phyloP scores from a whole-genome alignment of 2,329 filamentous ascomycete genomes.

The Thelonectria blattea region DNA sequence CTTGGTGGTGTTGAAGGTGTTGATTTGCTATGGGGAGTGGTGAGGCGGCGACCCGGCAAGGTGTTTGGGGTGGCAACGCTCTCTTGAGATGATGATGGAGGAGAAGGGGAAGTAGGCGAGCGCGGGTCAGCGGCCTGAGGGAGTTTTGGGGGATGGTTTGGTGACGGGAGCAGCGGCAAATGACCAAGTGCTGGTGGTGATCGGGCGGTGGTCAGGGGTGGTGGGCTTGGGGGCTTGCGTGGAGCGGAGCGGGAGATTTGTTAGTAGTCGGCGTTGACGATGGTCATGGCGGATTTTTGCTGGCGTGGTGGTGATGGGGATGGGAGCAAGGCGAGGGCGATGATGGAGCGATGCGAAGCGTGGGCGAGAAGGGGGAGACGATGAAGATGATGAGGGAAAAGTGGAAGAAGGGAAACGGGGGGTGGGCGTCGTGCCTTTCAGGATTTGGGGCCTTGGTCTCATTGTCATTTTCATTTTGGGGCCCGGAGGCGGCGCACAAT shows the following conservation, averaged over 20 bases:
- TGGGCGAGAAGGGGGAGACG: constrained; percentile 17
- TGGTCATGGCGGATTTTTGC: constrained; percentile 34
- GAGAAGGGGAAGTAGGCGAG: constrained; percentile 14
- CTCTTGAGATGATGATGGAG: constrained; percentile 22
- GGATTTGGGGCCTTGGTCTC: constrained; percentile 47
- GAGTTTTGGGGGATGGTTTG: constrained; percentile 32
- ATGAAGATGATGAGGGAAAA: constrained; percentile 34
- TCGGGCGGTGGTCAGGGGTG: constrained; percentile 40
- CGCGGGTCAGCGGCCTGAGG: constrained; percentile 20
- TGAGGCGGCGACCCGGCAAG: constrained; percentile 17
- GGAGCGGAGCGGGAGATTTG: constrained; percentile 37
- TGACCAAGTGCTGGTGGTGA: constrained; percentile 37
- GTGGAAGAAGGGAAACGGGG: constrained; percentile 30
- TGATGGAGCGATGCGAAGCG: constrained; percentile 23
- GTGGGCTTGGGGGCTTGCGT: constrained; percentile 40
- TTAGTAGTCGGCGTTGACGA: constrained; percentile 34
- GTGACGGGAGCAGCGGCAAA: constrained; percentile 39
- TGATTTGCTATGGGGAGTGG: constrained; percentile 6
- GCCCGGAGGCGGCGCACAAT: constrained; percentile 48
- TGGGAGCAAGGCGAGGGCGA: neutral
- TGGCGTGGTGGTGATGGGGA: constrained; percentile 37
- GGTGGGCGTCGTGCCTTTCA: constrained; percentile 46
- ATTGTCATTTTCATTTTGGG: constrained; percentile 48
- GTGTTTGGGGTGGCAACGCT: constrained; percentile 22
- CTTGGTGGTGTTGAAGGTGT: constrained; percentile 12